Conservation (phyloP, 208 protist genomes). For the Endotrypanum monterogeii region DNA sequence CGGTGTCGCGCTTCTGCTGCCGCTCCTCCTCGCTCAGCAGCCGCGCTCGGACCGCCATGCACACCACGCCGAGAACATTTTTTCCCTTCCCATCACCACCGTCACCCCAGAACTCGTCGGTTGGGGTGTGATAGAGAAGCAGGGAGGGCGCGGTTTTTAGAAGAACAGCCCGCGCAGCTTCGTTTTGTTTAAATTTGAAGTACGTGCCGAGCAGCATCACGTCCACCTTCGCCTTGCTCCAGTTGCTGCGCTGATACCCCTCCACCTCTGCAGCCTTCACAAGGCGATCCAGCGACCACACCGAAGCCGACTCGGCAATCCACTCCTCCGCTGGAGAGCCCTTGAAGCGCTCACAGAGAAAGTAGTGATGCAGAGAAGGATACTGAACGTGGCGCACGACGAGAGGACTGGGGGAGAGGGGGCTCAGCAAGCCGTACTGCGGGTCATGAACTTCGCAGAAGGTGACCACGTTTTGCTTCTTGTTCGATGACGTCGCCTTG, state of each 20-base stretch:
- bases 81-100: constrained; percentile 80
- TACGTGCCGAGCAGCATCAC: constrained; percentile 88
- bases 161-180: constrained; percentile 51
- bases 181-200: constrained; percentile 91
- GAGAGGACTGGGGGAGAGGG: constrained; percentile 78
- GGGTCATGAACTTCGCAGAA: constrained; percentile 80
- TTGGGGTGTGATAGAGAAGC: constrained; percentile 80
- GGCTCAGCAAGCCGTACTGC: constrained; percentile 77
- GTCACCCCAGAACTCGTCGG: constrained; percentile 89
- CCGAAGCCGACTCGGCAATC: constrained; percentile 55
- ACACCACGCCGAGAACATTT: constrained; percentile 81
- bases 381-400: constrained; percentile 82
- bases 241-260: constrained; percentile 69
- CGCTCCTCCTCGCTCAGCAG: constrained; percentile 41
- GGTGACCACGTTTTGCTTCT: constrained; percentile 48
- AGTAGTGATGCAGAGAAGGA: constrained; percentile 84
- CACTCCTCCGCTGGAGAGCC: constrained; percentile 50
- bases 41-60: constrained; percentile 72
- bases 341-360: constrained; percentile 82
- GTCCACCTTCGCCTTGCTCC: constrained; percentile 84
- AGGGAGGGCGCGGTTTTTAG: constrained; percentile 60
- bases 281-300: constrained; percentile 82
- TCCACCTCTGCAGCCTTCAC: constrained; percentile 68
- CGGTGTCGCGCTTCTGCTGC: constrained; percentile 20
- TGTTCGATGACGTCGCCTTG: constrained; percentile 9